Evolutionary conservation across 805 yeast species (phyloP), one percentile per base, ranked within the genome.

Genomic region (Kluyveromyces nonfermentans): DNA sequence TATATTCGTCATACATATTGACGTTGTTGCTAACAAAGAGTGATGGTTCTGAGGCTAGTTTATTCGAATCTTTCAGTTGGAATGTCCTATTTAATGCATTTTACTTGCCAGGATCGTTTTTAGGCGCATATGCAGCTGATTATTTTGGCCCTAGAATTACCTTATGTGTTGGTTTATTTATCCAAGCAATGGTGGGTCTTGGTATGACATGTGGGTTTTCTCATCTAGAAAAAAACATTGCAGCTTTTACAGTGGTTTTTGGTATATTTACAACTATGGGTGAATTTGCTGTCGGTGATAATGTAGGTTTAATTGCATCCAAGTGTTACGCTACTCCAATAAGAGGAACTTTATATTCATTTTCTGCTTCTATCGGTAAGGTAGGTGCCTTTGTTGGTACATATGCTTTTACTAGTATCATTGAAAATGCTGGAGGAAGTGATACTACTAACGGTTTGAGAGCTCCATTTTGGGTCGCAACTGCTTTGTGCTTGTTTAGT

Each of bases 221-320:
- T 25, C 56, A 60, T 21, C 70, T 90, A 53, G 69, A 70, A 48
- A 55, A 74, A 33, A 75, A 81, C 54, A 71, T 86, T 57, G 96
- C 77, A 33, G 90, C 78, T 0, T 86, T 89, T 54, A 84, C 80
- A 40, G 93, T 87, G 36, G 82, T 84, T 22, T 90, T 82, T 59
- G 97, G 97, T 68, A 79, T 90, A 51, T 90, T 87, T 64, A 69
- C 78, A 62, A 72, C 95, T 6, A 71, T 86, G 40, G 97, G 97
- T 56, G 97, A 90, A 65, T 84, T 89, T 64, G 95, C 96, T 25
- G 89, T 95, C 12, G 97, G 97, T 68, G 86, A 88, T 65, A 86
- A 85, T 65, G 82, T 85, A 62, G 97, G 97, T 53, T 67, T 85
- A 44, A 71, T 89, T 49, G 94, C 95, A 17, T 75, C 95, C 35